phyloP scores from a whole-genome alignment of 2,329 filamentous ascomycete genomes.

The Daldinia sp. region DNA sequence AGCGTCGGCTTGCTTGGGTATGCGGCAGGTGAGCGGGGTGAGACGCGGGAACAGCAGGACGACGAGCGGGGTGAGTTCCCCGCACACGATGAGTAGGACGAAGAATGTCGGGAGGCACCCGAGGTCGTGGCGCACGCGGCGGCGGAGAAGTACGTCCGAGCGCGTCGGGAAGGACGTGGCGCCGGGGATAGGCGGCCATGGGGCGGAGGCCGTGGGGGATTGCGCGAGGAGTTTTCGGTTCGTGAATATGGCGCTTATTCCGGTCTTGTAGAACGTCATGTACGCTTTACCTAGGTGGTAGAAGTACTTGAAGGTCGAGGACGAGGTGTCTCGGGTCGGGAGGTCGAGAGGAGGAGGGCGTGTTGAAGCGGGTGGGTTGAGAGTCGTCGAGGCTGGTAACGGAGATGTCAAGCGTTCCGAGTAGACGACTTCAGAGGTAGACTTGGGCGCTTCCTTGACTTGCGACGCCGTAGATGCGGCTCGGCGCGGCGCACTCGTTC shows the following conservation, averaged over 20 bases:
- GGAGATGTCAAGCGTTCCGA: conserved; percentile 26
- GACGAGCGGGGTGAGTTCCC: conserved; percentile 87
- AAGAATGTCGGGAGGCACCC: conserved; percentile 83
- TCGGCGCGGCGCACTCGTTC: not conserved
- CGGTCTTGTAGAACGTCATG: conserved; percentile 86
- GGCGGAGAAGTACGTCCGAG: conserved; percentile 76
- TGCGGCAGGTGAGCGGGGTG: conserved; percentile 84
- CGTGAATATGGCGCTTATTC: conserved; percentile 77
- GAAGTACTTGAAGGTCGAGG: conserved; percentile 65
- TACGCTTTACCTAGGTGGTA: conserved; percentile 79
- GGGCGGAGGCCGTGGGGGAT: conserved; percentile 51
- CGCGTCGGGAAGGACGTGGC: conserved; percentile 63
- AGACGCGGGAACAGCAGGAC: conserved; percentile 77
- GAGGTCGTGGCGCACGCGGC: conserved; percentile 77
- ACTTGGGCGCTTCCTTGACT: conserved; percentile 13
- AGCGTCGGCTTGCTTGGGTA: conserved; percentile 78
- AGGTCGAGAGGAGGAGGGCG: conserved; percentile 77
- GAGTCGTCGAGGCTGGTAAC: conserved; percentile 47
- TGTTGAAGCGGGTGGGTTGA: conserved; percentile 81
- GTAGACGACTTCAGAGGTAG: not conserved
- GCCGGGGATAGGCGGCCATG: conserved; percentile 59
- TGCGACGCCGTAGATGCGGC: conserved; percentile 22
- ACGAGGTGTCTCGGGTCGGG: conserved; percentile 64
- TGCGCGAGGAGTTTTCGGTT: conserved; percentile 69
- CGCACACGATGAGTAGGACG: conserved; percentile 79